phyloP scores from a whole-genome alignment of 805 yeast genomes.

The Metschnikowia lochheadii region DNA sequence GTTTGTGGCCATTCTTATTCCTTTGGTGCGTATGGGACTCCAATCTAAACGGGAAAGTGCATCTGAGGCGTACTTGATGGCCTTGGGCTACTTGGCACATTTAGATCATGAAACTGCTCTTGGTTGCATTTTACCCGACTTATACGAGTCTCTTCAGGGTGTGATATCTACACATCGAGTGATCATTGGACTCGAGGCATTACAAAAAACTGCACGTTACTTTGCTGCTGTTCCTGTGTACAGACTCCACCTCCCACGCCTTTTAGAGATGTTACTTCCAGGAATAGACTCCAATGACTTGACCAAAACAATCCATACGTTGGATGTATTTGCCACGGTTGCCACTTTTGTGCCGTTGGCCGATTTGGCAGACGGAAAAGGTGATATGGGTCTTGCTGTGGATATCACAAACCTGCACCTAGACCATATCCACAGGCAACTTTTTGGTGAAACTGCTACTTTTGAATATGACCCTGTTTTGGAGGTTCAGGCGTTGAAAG shows the following conservation, averaged over 20 bases:
- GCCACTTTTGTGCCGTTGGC: conserved; percentile 70
- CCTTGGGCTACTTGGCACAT: conserved; percentile 61
- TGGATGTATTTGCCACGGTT: conserved; percentile 65
- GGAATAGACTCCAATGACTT: conserved; percentile 90
- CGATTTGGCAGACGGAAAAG: conserved; percentile 49
- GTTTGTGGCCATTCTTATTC: conserved; percentile 52
- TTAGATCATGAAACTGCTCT: conserved; percentile 53
- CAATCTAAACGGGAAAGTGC: conserved; percentile 64
- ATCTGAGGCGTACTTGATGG: conserved; percentile 53
- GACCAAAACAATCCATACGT: conserved; percentile 61
- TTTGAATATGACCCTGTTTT: conserved; percentile 36
- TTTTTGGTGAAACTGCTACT: conserved; percentile 22
- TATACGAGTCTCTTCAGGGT: conserved; percentile 71
- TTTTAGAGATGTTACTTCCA: conserved; percentile 64
- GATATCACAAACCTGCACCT: conserved; percentile 68
- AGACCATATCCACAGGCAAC: conserved; percentile 45
- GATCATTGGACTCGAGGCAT: conserved; percentile 61
- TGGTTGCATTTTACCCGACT: conserved; percentile 57
- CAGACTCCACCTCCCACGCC: conserved; percentile 74
- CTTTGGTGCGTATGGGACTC: conserved; percentile 62
- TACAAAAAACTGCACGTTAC: conserved; percentile 61
- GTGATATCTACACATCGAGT: conserved; percentile 78
- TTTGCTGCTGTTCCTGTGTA: conserved; percentile 61
- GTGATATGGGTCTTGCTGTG: conserved; percentile 32
- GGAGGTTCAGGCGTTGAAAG: conserved; percentile 56